phyloP scores from a whole-genome alignment of 2,329 filamentous ascomycete species.

The Botryotinia globosa region DNA sequence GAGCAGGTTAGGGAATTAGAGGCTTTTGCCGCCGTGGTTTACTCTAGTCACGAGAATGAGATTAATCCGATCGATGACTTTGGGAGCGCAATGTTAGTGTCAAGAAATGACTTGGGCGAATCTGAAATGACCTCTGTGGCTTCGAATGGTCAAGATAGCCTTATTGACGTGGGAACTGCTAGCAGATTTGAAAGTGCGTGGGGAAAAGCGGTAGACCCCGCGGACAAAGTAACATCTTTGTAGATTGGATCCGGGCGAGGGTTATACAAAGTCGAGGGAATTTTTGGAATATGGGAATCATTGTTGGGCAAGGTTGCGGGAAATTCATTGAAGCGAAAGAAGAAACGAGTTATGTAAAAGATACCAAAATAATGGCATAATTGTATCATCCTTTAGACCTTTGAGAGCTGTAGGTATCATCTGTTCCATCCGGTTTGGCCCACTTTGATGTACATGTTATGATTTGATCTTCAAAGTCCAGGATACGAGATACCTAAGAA shows the following conservation, averaged over 20 bases:
- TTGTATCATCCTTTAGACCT: slow-evolving; percentile 12
- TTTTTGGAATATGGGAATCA: slow-evolving; percentile 15
- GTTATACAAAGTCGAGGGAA: background rate
- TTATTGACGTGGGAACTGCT: slow-evolving; percentile 52
- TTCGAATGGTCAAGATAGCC: slow-evolving; percentile 45
- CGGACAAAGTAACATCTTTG: slow-evolving; percentile 24
- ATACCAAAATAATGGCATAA: slow-evolving; percentile 21
- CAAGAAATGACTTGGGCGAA: slow-evolving; percentile 25
- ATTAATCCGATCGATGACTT: slow-evolving; percentile 43
- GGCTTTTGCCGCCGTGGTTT: slow-evolving; percentile 82
- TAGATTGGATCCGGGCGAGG: slow-evolving; percentile 20
- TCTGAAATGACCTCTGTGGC: slow-evolving; percentile 24
- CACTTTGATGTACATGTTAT: background rate
- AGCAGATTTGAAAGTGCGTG: slow-evolving; percentile 65
- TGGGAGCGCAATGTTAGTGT: slow-evolving; percentile 23
- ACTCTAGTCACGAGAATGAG: slow-evolving; percentile 78
- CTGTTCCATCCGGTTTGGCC: background rate
- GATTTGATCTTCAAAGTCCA: background rate
- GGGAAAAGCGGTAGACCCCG: slow-evolving; percentile 58
- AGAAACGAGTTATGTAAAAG: slow-evolving; percentile 20
- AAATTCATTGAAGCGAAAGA: background rate
- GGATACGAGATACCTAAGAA: background rate
- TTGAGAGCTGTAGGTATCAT: background rate
- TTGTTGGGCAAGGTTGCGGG: slow-evolving; percentile 4
- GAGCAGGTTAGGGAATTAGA: slow-evolving; percentile 74